Percentiles rank a stretch among this genome's conserved stretches.
These are phyloP conservation scores for Wilcoxina mikolae DNA, from an alignment of 495 filamentous ascomycete genomes.

Conservation along the genomic window DNA sequence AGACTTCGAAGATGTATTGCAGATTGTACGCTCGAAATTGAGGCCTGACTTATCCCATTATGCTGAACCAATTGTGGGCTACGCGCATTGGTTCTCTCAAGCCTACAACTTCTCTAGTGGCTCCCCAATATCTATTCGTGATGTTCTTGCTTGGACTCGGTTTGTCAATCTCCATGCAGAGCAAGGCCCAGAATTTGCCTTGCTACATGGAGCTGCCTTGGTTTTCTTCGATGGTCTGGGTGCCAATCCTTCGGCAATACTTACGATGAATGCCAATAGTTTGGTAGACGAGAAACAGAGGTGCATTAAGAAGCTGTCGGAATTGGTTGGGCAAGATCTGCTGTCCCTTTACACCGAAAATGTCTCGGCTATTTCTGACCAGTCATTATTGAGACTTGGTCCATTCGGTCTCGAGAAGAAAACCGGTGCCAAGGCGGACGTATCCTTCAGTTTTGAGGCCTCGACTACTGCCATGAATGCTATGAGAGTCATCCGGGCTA, in stretches of 20 bases:
- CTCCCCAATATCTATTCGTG: slow-evolving; percentile 69
- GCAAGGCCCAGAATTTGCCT: slow-evolving; percentile 39
- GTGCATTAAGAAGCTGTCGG: slow-evolving; percentile 58
- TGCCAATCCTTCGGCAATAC: slow-evolving; percentile 76
- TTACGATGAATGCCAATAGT: slow-evolving; percentile 44
- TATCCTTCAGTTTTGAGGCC: slow-evolving; percentile 63
- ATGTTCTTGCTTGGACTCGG: slow-evolving; percentile 82
- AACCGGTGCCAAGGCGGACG: slow-evolving; percentile 36
- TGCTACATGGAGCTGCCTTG: slow-evolving; percentile 82
- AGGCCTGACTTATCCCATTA: slow-evolving; percentile 34
- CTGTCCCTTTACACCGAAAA: slow-evolving; percentile 41
- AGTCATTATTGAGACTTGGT: slow-evolving; percentile 46
- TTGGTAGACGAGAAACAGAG: slow-evolving; percentile 44
- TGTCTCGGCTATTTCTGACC: slow-evolving; percentile 34
- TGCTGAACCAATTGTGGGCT: slow-evolving; percentile 57
- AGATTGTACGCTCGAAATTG: slow-evolving; percentile 71
- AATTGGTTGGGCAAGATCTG: slow-evolving; percentile 50
- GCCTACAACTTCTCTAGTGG: slow-evolving; percentile 36
- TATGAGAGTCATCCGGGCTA: slow-evolving; percentile 77
- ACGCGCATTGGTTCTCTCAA: slow-evolving; percentile 80
- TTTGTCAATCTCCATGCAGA: slow-evolving; percentile 59
- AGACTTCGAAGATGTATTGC: slow-evolving; percentile 67
- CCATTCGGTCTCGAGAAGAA: slow-evolving; percentile 51
- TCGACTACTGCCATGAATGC: slow-evolving; percentile 81
- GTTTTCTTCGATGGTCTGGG: slow-evolving; percentile 92